phyloP scores from a whole-genome alignment of 257 asterid genomes.

The Plantago elongata region DNA sequence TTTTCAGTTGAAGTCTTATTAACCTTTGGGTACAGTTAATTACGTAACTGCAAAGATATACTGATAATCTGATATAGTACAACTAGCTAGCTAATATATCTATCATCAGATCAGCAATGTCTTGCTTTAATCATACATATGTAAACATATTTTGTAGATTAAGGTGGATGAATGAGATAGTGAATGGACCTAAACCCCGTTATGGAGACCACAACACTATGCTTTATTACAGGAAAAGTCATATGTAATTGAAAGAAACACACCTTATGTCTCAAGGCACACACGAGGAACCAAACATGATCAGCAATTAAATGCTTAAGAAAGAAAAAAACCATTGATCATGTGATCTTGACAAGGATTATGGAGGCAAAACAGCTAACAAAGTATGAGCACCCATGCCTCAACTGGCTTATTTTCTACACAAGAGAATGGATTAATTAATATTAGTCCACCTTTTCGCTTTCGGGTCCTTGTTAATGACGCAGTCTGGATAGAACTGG shows the following conservation, averaged over 20 bases:
- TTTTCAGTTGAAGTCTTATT: no score
- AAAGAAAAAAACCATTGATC: constrained; percentile 18
- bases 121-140: no score
- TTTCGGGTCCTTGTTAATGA: constrained; percentile 23
- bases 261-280: constrained; percentile 16
- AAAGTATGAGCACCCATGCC: constrained; percentile 10
- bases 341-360: constrained; percentile 37
- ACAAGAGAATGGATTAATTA: constrained; percentile 6
- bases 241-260: constrained; percentile 20
- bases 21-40: no score
- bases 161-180: no score
- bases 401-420: constrained; percentile 11
- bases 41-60: no score
- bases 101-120: no score
- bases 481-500: neutral
- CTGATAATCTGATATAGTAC: no score
- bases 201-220: constrained; percentile 31
- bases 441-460: constrained; percentile 26
- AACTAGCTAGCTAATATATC: no score
- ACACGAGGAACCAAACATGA: constrained; percentile 7
- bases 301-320: constrained; percentile 3
- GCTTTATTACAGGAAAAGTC: constrained; percentile 27
- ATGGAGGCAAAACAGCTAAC: constrained; percentile 32
- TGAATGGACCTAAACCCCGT: constrained; percentile 21
- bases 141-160: no score